Base-by-base conservation (phyloP, 495 filamentous ascomycete genomes). In the Aspergillus homomorphus region DNA sequence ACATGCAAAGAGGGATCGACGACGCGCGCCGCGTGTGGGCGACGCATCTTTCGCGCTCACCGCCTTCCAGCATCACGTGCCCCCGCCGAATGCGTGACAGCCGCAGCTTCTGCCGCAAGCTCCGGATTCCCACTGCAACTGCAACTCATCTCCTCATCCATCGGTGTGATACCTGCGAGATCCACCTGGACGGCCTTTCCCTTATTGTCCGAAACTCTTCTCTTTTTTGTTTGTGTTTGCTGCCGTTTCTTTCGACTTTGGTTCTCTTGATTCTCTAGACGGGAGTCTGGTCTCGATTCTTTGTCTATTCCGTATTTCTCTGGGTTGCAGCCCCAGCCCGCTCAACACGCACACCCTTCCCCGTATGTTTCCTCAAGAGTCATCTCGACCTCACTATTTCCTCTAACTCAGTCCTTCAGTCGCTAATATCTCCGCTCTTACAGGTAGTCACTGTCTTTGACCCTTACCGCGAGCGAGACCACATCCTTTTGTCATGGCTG, bases 401-500 rank as follows among this genome's bases (percentile, higher is more conserved):
- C 12, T 14, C 33, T 38, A 1, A 6, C 33, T 12, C 12, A 7
- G 15, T 7, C n/a, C 7, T 48, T 23, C 20, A 22, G 45, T 22
- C 44, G 18, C n/a, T 22, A 45, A 19, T 19, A n/a, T n/a, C 44
- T 14, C 44, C 4, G 16, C 45, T 23, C 45, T 22, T 23, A 8
- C 45, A 21, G 20, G 20, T 48, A 21, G 45, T 23, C 48, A 23
- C 22, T 42, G 26, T 58, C 53, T 38, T 44, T 28, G 58, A 38
- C 33, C 33, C 33, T 38, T 38, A 38, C 30, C 55, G 52, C 51
- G 42, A 30, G 45, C 50, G 60, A 62, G 51, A 50, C 60, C 51
- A 52, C 56, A 53, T 49, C 26, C 59, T 50, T 51, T 62, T 54
- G 60, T 57, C 68, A 86, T 87, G 84, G 81, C 81, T 54, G 82